Conservation (phyloP, 495 filamentous ascomycete species). For the Paragyromitra xinjiangensis region DNA sequence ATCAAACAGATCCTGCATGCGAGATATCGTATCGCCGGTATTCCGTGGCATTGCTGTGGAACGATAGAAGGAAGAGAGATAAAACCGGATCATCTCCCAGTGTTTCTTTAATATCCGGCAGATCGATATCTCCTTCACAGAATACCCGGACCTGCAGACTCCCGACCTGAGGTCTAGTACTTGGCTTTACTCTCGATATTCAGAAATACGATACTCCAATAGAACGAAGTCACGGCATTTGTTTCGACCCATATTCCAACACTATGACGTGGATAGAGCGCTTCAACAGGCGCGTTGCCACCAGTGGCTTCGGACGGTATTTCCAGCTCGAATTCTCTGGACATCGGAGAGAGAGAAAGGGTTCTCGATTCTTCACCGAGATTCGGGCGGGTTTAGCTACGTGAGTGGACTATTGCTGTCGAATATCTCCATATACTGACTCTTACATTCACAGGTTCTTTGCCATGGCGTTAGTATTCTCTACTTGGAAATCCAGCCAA, state of each 20-base stretch:
- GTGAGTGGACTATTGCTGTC: slow-evolving; percentile 39
- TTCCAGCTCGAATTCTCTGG: slow-evolving; percentile 79
- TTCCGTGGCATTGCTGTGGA: slow-evolving; percentile 4
- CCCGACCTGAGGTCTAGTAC: slow-evolving; percentile 23
- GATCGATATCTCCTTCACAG: slow-evolving; percentile 13
- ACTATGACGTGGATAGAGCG: slow-evolving; percentile 56
- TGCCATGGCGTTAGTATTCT: slow-evolving; percentile 87
- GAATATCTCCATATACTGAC: slow-evolving; percentile 26
- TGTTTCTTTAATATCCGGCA: slow-evolving; percentile 37
- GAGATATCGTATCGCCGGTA: slow-evolving; percentile 9
- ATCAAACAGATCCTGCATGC: not conserved
- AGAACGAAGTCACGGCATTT: not conserved
- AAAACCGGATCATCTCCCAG: slow-evolving; percentile 1
- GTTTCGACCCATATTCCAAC: not conserved
- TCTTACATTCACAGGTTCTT: slow-evolving; percentile 66
- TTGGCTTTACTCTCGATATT: not conserved
- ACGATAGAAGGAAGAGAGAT: not conserved
- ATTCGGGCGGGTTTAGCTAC: slow-evolving; percentile 79
- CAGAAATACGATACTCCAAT: not conserved
- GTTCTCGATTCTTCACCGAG: slow-evolving; percentile 80
- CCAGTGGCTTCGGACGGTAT: slow-evolving; percentile 69
- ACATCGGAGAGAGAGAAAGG: slow-evolving; percentile 75
- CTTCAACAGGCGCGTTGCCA: slow-evolving; percentile 54
- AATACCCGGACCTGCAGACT: slow-evolving; percentile 25
- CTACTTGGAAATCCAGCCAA: slow-evolving; percentile 58